Evolutionary conservation across 2,329 filamentous ascomycete genomes (phyloP), one percentile per base, ranked within the genome.

Genomic region (Aspergillus costaricaensis): DNA sequence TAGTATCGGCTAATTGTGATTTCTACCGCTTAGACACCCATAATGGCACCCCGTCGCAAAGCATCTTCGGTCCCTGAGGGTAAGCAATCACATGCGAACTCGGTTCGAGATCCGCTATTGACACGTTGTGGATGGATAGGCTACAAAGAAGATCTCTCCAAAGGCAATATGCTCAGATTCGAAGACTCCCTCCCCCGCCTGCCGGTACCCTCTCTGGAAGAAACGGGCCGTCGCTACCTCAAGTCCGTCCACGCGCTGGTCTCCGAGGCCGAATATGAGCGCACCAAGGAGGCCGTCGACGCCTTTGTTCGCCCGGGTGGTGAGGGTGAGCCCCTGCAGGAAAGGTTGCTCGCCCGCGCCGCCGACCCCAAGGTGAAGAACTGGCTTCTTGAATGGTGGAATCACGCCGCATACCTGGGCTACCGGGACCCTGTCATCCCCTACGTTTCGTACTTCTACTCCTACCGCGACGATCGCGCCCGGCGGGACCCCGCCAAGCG

Each of bases 391-490:
- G 94, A 99, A 69, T 99, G 95, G 95, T 99, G 95, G 95, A 98
- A 99, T 77, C 87, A 96, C 56, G 87, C 88, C 4, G 95, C 95
- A 60, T 99, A 99, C 80, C 87, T 99, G 66, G 85, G 81, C 66
- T 98, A 98, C 82, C 90, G 94, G 67, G 95, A 98, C 76, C 95
- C 95, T 10, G 91, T 99, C 50, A 91, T 98, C 17, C 95, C 95
- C 63, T 99, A 98, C 75, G 95, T 99, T 72, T 96, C 92, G 79
- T 99, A 99, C 85, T 99, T 99, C 82, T 99, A 99, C 83, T 97
- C 93, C 58, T 94, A 98, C 82, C 88, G 92, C 68, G 95, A 99
- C 78, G 96, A 99, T 79, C 88, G 91, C 68, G 86, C 88, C 74
- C 87, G 94, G 67, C 88, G 92, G 64, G 87, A 97, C 77, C 95